Evolutionary conservation across 345 rosid genomes (phyloP), one percentile per base, ranked within the genome.

Genomic region (Eutrema heterophyllum): DNA sequence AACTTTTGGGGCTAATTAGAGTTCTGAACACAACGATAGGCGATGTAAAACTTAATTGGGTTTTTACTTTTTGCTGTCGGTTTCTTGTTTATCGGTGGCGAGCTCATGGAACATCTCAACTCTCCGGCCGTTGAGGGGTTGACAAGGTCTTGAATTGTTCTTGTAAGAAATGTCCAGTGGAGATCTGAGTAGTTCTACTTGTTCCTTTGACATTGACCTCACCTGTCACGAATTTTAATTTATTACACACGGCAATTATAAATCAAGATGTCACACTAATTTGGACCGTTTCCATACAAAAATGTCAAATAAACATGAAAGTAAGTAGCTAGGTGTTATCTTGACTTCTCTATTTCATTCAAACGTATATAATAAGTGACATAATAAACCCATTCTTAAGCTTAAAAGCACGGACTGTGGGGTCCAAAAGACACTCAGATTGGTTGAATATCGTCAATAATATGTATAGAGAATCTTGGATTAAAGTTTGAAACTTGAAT

Each of bases 141-240:
- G 97, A 43, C 81, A 18, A 1, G 98, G 96, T 85, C 98, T 81
- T 24, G 71, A 24, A 62, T 88, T 92, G 35, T 51, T 11, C 78
- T 83, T 80, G 82, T 33, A 79, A 33, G 55, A 76, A 8, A 11
- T 5, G 14, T 30, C 59, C 80, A 92, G 13, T 55, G 90, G 89
- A 45, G 86, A 86, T 74, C 53, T 70, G 30, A 92, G 73, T 56
- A 79, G 71, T 15, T 78, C 82, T 15, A 88, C 75, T 76, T 94
- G 97, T 71, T 83, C 82, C 81, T 65, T 70, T 3, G 90, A 82
- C 48, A 94, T 85, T 7, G 81, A 54, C 70, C 85, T 81, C 70
- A 83, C 86, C 97, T 92, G 81, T 79, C n/a, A n/a, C n/a, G n/a
- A 27, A 54, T 21, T 21, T 21, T 21, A 21, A 29, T 53, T 32